Evolutionary conservation across 371 early-diverging fungal genomes (phyloP), one percentile per base, ranked within the genome.

Genomic region (Rhizopus delemar): DNA sequence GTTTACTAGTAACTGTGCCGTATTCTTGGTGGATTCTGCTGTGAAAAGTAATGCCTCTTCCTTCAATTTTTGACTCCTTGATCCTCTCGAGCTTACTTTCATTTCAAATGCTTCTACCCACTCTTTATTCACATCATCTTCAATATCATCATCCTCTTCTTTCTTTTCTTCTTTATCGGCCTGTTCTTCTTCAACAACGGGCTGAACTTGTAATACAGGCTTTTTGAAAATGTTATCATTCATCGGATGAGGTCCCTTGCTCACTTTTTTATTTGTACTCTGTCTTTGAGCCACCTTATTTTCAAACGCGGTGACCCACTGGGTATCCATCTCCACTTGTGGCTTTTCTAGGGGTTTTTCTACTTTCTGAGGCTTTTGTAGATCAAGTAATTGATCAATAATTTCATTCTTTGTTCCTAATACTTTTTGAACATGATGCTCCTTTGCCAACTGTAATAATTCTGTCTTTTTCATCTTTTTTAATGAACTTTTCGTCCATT

Each of bases 271-370:
- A 12, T 41, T 39, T 43, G 61, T 5, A 36, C 57, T 41, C 54
- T 51, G 38, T 50, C 67, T 56, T 39, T 66, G 66, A 45, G 53
- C 62, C 1, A 71, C 59, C 29, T 67, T 70, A 43, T 57, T 62
- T 12, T 68, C 74, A 63, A 74, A 70, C 0, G 68, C 74, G 28
- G 66, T 57, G n/a, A 64, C 66, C 71, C 71, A 74, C 31, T 63
- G 59, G 15, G 39, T 11, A 57, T 70, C 60, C 8, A 59, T 35
- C 4, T 65, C 63, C 57, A 32, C 36, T 12, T 56, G 2, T n/a
- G 28, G 9, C 28, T 38, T 22, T 31, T 33, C 32, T 32, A 28
- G 22, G 22, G 22, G 22, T 22, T 22, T 22, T 22, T 22, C 22
- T 22, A 22, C 22, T 22, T 22, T 2, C 22, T 22, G 22, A 22